phyloP scores from a whole-genome alignment of 2,329 filamentous ascomycete species.

The Verticillium klebahnii region DNA sequence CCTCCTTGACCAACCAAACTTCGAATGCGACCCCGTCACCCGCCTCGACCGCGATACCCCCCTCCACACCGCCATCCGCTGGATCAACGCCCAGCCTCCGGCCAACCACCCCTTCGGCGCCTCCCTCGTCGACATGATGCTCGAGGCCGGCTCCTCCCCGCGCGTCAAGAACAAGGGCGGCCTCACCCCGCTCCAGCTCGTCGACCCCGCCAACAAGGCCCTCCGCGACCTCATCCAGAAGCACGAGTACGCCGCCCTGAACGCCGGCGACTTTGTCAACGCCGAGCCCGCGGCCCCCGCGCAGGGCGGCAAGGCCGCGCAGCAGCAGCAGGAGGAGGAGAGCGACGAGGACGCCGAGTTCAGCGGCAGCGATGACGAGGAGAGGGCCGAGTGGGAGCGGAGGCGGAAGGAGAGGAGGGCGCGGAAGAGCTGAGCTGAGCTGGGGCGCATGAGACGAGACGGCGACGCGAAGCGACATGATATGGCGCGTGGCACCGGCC shows the following conservation, averaged over 20 bases:
- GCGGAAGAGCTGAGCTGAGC: conserved; percentile 8
- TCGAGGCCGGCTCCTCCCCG: conserved; percentile 67
- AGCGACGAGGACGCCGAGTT: conserved; percentile 53
- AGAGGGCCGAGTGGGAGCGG: conserved; percentile 57
- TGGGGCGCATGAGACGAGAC: too few species aligned
- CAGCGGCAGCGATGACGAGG: conserved; percentile 60
- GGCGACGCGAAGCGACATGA: too few species aligned
- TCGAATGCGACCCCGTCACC: conserved; percentile 79
- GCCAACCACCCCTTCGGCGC: conserved; percentile 61
- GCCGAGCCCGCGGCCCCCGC: conserved; percentile 19
- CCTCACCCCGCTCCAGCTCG: conserved; percentile 66
- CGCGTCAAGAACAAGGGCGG: conserved; percentile 65
- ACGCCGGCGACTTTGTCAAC: conserved; percentile 53
- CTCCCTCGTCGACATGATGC: conserved; percentile 71
- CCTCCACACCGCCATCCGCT: conserved; percentile 73
- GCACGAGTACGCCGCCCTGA: conserved; percentile 62
- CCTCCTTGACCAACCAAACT: conserved; percentile 76
- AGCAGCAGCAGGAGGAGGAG: conserved; percentile 23
- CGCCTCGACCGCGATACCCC: conserved; percentile 71
- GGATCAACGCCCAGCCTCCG: conserved; percentile 63
- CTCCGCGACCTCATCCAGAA: conserved; percentile 61
- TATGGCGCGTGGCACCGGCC: not conserved
- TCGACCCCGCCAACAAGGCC: conserved; percentile 63
- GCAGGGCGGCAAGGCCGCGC: conserved; percentile 8
- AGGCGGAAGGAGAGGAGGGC: conserved; percentile 37